A percentile compares a stretch with the other conserved stretches of the same genome.
Conservation (phyloP, 2,329 filamentous ascomycete species). For the Neodidymelliopsis sp. region DNA sequence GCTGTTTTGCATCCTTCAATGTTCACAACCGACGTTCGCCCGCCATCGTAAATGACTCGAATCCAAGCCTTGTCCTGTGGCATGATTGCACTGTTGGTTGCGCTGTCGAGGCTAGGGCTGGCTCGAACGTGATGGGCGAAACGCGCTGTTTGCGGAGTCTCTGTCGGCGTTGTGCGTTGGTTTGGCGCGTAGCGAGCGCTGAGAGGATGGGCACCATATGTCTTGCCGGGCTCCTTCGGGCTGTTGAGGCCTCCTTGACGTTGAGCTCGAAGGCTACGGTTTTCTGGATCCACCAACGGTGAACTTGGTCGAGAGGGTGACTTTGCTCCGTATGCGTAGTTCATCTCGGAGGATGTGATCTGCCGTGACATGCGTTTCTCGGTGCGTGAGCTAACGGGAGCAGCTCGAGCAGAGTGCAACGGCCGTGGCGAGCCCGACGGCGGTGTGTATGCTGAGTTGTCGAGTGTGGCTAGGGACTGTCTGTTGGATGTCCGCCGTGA, state of each 20-base stretch:
- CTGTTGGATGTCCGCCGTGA: conserved; percentile 75
- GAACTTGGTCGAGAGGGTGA: conserved; percentile 74
- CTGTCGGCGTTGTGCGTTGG: conserved; percentile 63
- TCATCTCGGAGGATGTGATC: conserved; percentile 52
- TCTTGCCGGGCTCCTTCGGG: conserved; percentile 61
- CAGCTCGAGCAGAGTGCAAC: conserved; percentile 59
- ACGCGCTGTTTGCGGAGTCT: conserved; percentile 67
- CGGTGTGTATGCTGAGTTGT: conserved; percentile 67
- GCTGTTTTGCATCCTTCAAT: conserved; percentile 90
- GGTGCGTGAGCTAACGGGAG: conserved; percentile 53
- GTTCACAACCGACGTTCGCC: conserved; percentile 91
- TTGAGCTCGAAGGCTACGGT: conserved; percentile 60
- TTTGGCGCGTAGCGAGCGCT: conserved; percentile 54
- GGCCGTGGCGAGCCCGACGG: conserved; percentile 71
- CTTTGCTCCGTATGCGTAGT: conserved; percentile 59
- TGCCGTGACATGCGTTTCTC: conserved; percentile 59
- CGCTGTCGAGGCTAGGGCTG: conserved; percentile 83
- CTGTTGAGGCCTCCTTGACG: conserved; percentile 67
- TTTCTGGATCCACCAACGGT: conserved; percentile 68
- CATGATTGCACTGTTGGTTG: conserved; percentile 76
- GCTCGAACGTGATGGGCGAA: conserved; percentile 76
- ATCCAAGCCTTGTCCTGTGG: conserved; percentile 89
- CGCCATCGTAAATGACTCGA: conserved; percentile 89
- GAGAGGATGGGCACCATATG: conserved; percentile 64
- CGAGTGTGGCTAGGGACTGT: conserved; percentile 85